A percentile compares a stretch with the other conserved stretches of the same genome.
Evolutionary conservation across 805 yeast genomes (phyloP).

Genomic region (Yamadazyma nakazawae): DNA sequence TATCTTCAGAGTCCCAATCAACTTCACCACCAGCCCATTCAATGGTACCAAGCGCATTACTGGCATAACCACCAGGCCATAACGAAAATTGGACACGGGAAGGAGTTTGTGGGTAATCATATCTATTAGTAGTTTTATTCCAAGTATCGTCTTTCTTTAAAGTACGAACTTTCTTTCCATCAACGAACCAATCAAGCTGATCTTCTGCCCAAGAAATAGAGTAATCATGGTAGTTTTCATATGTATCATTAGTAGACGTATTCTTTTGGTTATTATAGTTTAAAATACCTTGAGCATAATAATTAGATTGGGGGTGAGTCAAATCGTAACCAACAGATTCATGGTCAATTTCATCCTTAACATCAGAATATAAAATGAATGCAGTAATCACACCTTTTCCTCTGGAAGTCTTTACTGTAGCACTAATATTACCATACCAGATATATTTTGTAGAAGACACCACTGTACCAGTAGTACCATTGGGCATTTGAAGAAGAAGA

Average conservation of each 20-base stretch:
- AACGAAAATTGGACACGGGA: slow-evolving; percentile 67
- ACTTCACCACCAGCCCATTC: slow-evolving; percentile 89
- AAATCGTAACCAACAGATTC: slow-evolving; percentile 81
- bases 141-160: slow-evolving; percentile 57
- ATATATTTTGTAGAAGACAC: slow-evolving; percentile 73
- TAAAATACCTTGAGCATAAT: slow-evolving; percentile 69
- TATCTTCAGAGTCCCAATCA: slow-evolving; percentile 77
- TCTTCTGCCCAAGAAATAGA: slow-evolving; percentile 83
- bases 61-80: slow-evolving; percentile 72
- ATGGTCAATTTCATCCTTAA: slow-evolving; percentile 86
- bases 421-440: slow-evolving; percentile 84
- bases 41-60: slow-evolving; percentile 58
- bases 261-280: slow-evolving; percentile 60
- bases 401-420: slow-evolving; percentile 69
- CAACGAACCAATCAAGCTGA: slow-evolving; percentile 64
- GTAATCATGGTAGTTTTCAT: slow-evolving; percentile 67
- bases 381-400: slow-evolving; percentile 81
- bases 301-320: slow-evolving; percentile 70
- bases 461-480: slow-evolving; percentile 71
- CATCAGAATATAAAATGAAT: slow-evolving; percentile 75
- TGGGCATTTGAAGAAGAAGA: slow-evolving; percentile 72
- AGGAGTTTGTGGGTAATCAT: slow-evolving; percentile 71
- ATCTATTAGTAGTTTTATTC: slow-evolving; percentile 56
- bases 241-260: slow-evolving; percentile 50
- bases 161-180: slow-evolving; percentile 66